A percentile compares a stretch with the other conserved stretches of the same genome.
These are phyloP conservation scores for Parsonsia alboflavescens DNA, from an alignment of 257 asterid genomes.

Conservation along the genomic window DNA sequence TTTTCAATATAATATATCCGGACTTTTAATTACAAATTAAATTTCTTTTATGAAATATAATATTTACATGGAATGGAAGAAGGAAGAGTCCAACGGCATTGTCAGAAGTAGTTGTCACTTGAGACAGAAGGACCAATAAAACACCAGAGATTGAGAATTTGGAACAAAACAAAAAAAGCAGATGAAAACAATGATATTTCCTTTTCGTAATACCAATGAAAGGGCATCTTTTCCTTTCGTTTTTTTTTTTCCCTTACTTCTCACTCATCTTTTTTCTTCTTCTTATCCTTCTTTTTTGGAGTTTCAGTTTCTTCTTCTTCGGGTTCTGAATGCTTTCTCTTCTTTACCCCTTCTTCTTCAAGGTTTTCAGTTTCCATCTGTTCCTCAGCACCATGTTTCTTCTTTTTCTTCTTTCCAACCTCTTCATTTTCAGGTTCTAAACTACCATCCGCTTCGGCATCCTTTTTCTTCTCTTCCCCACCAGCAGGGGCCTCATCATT, in stretches of 20 bases:
- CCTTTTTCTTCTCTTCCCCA: constrained; percentile 38
- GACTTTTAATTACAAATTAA: too few relatives aligned
- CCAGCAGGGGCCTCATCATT: constrained; percentile 22
- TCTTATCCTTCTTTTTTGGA: constrained; percentile 34
- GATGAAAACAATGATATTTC: not conserved
- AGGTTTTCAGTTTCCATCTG: constrained; percentile 24
- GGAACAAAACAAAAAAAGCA: too few relatives aligned
- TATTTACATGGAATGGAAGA: too few relatives aligned
- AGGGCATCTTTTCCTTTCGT: too few relatives aligned
- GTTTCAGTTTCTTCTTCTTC: constrained; percentile 33
- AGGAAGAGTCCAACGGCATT: too few relatives aligned
- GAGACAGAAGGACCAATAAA: too few relatives aligned
- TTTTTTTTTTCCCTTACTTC: too few relatives aligned
- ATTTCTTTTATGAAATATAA: too few relatives aligned
- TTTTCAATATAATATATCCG: too few relatives aligned
- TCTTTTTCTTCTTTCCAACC: constrained; percentile 42
- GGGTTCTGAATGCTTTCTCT: constrained; percentile 54
- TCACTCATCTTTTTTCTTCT: not conserved
- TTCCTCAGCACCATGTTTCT: constrained; percentile 28
- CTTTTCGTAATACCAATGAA: too few relatives aligned
- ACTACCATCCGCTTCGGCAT: constrained; percentile 23
- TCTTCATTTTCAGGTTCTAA: not conserved
- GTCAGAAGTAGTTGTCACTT: too few relatives aligned
- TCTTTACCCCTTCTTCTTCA: constrained; percentile 30
- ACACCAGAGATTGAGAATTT: too few relatives aligned